Conservation (phyloP, 208 protist species). For the Trypanosoma cruzi region DNA sequence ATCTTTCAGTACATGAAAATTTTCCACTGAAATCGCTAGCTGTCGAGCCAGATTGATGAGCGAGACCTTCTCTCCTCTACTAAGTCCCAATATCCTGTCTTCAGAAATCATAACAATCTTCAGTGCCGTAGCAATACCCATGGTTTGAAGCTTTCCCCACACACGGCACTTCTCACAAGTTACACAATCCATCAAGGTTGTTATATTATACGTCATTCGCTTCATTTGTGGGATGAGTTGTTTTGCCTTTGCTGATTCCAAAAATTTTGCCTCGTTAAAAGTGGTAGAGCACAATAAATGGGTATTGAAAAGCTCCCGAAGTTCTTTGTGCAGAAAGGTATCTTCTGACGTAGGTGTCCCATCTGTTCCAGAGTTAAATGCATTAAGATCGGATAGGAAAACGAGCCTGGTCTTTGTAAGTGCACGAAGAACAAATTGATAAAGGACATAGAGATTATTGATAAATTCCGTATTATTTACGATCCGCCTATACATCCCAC, state of each 20-base stretch:
- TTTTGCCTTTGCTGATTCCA: conserved; percentile 56
- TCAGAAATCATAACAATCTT: conserved; percentile 72
- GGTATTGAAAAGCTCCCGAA: conserved; percentile 64
- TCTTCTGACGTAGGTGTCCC: conserved; percentile 51
- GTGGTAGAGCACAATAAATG: conserved; percentile 64
- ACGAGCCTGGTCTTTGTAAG: conserved; percentile 67
- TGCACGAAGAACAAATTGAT: conserved; percentile 87
- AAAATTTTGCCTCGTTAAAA: conserved; percentile 85
- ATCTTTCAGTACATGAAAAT: conserved; percentile 26
- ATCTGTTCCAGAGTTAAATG: conserved; percentile 54
- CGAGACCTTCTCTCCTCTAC: conserved; percentile 77
- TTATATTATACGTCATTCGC: conserved; percentile 79
- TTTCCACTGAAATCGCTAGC: conserved; percentile 78
- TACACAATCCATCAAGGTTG: conserved; percentile 91
- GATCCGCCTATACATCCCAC: conserved; percentile 75
- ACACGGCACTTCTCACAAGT: conserved; percentile 93
- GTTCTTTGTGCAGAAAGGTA: conserved; percentile 38
- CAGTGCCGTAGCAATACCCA: conserved; percentile 83
- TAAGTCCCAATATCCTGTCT: conserved; percentile 30
- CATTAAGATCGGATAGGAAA: conserved; percentile 51
- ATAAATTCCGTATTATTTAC: conserved; percentile 59
- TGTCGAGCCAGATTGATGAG: conserved; percentile 85
- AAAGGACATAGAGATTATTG: conserved; percentile 88
- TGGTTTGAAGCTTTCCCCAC: conserved; percentile 91
- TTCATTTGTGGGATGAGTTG: conserved; percentile 77